A percentile compares a stretch with the other conserved stretches of the same genome.
These are phyloP conservation scores for Eucalyptus cloeziana DNA, from an alignment of 345 rosid species.

Conservation along the genomic window DNA sequence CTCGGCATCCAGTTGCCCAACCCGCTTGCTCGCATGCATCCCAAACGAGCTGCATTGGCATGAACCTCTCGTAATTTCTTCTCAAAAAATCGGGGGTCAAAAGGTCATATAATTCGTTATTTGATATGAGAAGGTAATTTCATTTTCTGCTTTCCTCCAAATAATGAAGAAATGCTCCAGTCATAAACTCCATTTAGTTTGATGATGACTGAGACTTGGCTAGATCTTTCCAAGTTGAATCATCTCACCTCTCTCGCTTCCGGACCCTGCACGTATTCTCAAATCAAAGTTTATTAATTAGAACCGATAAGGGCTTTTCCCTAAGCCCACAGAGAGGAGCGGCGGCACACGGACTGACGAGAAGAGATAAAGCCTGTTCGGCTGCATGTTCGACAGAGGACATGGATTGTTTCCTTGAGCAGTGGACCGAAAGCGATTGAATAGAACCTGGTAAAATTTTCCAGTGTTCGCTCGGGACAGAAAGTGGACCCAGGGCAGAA, in stretches of 20 bases:
- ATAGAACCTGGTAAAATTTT: too few relatives aligned
- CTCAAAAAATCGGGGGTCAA: background rate
- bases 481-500: too few relatives aligned
- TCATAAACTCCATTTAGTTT: background rate
- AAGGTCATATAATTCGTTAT: fast-evolving
- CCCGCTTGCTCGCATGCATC: background rate
- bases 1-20: fast-evolving
- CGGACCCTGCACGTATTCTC: background rate
- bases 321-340: background rate
- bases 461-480: too few relatives aligned
- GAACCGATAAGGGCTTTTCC: background rate
- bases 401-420: background rate
- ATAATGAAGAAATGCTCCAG: background rate
- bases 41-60: background rate
- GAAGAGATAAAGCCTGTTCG: background rate
- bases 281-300: background rate
- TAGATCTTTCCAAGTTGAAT: background rate
- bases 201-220: background rate
- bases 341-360: background rate
- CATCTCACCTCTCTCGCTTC: background rate
- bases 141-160: background rate
- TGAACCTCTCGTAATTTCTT: background rate
- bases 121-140: background rate
- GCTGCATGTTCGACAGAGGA: background rate
- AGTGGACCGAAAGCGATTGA: background rate